phyloP scores from a whole-genome alignment of 2,329 filamentous ascomycete genomes.

The Byssochlamys sp. region DNA sequence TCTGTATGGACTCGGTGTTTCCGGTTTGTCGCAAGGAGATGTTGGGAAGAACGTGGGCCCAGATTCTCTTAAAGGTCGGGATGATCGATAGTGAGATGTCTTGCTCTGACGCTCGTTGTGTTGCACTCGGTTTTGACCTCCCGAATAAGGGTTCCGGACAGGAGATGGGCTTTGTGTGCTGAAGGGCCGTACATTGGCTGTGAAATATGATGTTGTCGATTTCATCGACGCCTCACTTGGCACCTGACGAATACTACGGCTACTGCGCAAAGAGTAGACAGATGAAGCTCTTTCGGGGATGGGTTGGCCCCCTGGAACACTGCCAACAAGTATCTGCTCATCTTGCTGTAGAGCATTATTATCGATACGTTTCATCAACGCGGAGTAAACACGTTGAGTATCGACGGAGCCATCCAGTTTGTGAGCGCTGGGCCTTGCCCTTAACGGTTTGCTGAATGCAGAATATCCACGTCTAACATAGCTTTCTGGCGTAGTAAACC shows the following conservation, averaged over 20 bases:
- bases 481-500: slow-evolving; percentile 10
- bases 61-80: slow-evolving; percentile 3
- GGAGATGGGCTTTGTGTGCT: slow-evolving; percentile 3
- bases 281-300: slow-evolving; percentile 22
- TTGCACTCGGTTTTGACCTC: slow-evolving; percentile 14
- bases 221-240: slow-evolving; percentile 22
- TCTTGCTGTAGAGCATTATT: slow-evolving; percentile 11
- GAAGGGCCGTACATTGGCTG: slow-evolving; percentile 11
- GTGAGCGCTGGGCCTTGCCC: slow-evolving; percentile 5
- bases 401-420: slow-evolving; percentile 21
- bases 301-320: slow-evolving; percentile 21
- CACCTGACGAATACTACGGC: slow-evolving; percentile 21
- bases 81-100: background rate
- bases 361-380: slow-evolving; percentile 33
- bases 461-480: slow-evolving; percentile 18
- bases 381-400: slow-evolving; percentile 34
- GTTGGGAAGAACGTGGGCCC: slow-evolving; percentile 14
- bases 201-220: slow-evolving; percentile 23
- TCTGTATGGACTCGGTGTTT: slow-evolving; percentile 14
- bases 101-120: slow-evolving; percentile 9
- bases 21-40: slow-evolving; percentile 9
- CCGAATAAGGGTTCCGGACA: slow-evolving; percentile 1
- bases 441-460: slow-evolving; percentile 19
- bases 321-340: slow-evolving; percentile 18
- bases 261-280: slow-evolving; percentile 14